Evolutionary conservation across 257 asterid species (phyloP), one percentile per base, ranked within the genome.

Genomic region (Euphrasia confusa): DNA sequence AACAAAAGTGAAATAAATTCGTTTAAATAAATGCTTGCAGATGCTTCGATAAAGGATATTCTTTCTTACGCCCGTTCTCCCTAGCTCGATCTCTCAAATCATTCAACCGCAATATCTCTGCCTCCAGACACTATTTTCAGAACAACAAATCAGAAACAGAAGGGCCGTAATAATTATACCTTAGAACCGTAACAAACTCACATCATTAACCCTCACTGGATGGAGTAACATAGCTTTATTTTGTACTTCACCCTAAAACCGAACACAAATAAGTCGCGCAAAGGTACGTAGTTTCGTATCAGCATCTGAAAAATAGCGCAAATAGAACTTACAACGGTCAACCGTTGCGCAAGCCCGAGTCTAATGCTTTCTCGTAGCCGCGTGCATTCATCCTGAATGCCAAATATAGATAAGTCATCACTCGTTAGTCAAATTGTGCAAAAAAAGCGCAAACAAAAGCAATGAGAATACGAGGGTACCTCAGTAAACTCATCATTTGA

Each of bases 401-500:
- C 52, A 68, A 70, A 68, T 1, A 58, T 27, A 58, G 9, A 60
- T 15, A 10, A 44, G 68, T 44, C 60, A 52, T 62, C 33, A 18
- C 48, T 47, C 54, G 54, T 53, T 47, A n/a, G 63, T 58, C 66
- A 30, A 24, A 56, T 10, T 10, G 5, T 26, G 50, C 54, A 49
- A 55, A 65, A 32, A 62, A 10, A 17, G 39, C 45, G 45, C 58
- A 28, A 68, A 60, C 32, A 45, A 62, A 65, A 72, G 58, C 53
- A 67, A 54, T 21, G 56, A 64, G 64, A 42, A 47, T 56, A 63
- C 11, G 58, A 60, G 54, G 59, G 49, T 77, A 93, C 99, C 97
- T 83, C 94, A 26, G 94, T 79, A 65, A 87, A 87, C 40, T 82
- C 96, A 66, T 80, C 85, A 79, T 93, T 76, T 55, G 99, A 93